Base-by-base conservation (phyloP, 176 grass and related monocot genomes). In the Aegilops sharonensis region DNA sequence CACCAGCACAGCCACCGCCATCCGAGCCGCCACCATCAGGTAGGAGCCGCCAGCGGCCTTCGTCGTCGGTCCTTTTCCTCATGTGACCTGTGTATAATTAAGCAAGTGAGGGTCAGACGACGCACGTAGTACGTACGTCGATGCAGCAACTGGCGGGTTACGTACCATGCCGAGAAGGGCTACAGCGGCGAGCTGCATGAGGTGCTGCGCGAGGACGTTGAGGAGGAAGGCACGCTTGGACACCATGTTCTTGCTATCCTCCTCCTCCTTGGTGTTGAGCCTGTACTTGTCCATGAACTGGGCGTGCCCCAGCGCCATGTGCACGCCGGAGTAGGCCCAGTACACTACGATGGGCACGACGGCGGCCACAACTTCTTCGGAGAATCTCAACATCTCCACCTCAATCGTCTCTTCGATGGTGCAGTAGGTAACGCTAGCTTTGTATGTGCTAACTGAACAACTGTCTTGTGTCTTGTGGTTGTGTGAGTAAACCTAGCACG, bases 281-380 rank as follows among this genome's bases (percentile, higher is more conserved):
- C 90, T 66, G 79, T 85, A 92, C 63, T 79, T 71, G 34, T 88
- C 39, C 39, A 40, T 39, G 0, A 40, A 40, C 65, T 31, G 50
- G 23, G 81, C 29, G 2, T 68, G 56, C 42, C 66, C 66, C 9
- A 88, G 82, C 15, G 80, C 70, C 72, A 82, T 23, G 37, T 85
- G 88, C n/a, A 88, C 3, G 62, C 62, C 89, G 21, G 86, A 85
- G 66, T 88, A 91, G 11, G 70, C 81, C 86, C 90, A 91, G 73
- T 88, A 91, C 48, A 88, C 86, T 4, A 80, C 11, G 42, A 91
- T 88, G 23, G 90, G 90, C 60, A 85, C 77, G 9, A 85, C 42
- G 27, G 64, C 77, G 21, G 68, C 61, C 37, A 91, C 59, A 3
- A 75, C 35, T 4, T 91, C 90, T 4, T 91, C 90, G 2, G 34